Evolutionary conservation across 208 protist species (phyloP).

Genomic region (Leishmania mexicana): DNA sequence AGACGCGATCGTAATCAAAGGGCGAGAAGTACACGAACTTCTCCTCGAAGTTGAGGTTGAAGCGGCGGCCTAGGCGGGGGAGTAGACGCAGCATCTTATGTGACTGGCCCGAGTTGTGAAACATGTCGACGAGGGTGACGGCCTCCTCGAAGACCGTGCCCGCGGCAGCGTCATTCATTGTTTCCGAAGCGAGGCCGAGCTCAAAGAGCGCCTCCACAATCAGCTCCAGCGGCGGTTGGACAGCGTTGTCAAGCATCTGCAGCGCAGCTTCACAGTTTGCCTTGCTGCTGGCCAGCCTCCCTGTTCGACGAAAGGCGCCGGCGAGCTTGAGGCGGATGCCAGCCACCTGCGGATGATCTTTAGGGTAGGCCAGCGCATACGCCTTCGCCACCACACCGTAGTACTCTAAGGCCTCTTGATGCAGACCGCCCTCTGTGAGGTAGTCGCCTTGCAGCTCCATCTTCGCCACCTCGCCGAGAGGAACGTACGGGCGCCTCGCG

Average conservation of each 20-base stretch:
- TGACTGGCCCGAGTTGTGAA: slow-evolving; percentile 82
- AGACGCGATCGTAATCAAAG: slow-evolving; percentile 89
- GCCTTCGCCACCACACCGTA: slow-evolving; percentile 90
- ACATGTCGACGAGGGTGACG: slow-evolving; percentile 63
- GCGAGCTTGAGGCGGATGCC: slow-evolving; percentile 82
- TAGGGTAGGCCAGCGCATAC: slow-evolving; percentile 82
- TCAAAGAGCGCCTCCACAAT: slow-evolving; percentile 86
- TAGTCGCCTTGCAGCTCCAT: slow-evolving; percentile 90
- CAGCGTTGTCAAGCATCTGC: slow-evolving; percentile 62
- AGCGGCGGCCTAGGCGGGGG: slow-evolving; percentile 78
- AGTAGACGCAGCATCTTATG: slow-evolving; percentile 88
- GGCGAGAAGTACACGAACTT: slow-evolving; percentile 92
- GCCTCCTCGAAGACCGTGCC: slow-evolving; percentile 79
- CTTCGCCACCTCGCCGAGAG: slow-evolving; percentile 83
- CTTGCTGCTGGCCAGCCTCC: slow-evolving; percentile 63
- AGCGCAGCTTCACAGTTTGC: slow-evolving; percentile 62
- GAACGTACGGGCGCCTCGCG: slow-evolving; percentile 66
- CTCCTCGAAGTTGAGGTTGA: slow-evolving; percentile 86
- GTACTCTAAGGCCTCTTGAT: slow-evolving; percentile 88
- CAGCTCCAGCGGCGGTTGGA: slow-evolving; percentile 68
- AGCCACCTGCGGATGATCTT: slow-evolving; percentile 62
- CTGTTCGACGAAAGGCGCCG: slow-evolving; percentile 82
- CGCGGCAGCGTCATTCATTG: slow-evolving; percentile 42
- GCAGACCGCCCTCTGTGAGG: slow-evolving; percentile 74
- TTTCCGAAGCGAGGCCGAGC: slow-evolving; percentile 73